Base-by-base conservation (phyloP, 768 basidiomycete species). In the Stropharia rugosoannulata region DNA sequence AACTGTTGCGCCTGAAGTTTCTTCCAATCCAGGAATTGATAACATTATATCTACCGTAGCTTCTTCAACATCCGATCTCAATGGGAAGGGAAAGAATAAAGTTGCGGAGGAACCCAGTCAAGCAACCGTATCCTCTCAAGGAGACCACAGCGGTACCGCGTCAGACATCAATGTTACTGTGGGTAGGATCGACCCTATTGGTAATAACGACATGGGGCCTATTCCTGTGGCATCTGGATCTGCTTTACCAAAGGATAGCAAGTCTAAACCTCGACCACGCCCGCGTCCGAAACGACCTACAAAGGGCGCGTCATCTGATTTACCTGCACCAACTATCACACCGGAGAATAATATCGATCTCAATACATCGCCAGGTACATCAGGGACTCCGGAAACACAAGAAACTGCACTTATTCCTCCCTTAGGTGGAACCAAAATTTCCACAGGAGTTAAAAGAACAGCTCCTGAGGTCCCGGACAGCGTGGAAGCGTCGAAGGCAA, bases 261-360 rank as follows among this genome's bases (percentile, higher is more conserved):
- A 32, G 27, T 22, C 40, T 42, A 39, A 47, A 59, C 59, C 66
- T 29, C 57, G 64, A 25, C 64, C 64, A 25, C 59, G 59, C 51
- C 68, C 66, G 27, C 51, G 62, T 56, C 64, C 63, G 36, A 59
- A 49, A 22, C 59, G 61, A 19, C 66, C 65, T 48, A 58, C 64
- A 13, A 70, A 66, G 59, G 62, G 46, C 22, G 61, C 59, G 36
- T 60, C 47, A 37, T 42, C n/a, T 27, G 61, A 22, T 39, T 47
- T 27, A 47, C 19, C 45, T 11, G 27, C 18, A 39, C 15, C 44
- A n/a, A 12, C 22, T 46, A 18, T 16, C 12, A 22, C 32, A 13
- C 10, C 15, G 50, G 27, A 42, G 40, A 51, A 41, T 41, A 25
- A 16, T 16, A 40, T 22, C 22, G 49, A 50, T 25, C 38, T 11